These are phyloP conservation scores for Candida arabinofermentans DNA, from an alignment of 805 yeast species.

Conservation along the genomic window DNA sequence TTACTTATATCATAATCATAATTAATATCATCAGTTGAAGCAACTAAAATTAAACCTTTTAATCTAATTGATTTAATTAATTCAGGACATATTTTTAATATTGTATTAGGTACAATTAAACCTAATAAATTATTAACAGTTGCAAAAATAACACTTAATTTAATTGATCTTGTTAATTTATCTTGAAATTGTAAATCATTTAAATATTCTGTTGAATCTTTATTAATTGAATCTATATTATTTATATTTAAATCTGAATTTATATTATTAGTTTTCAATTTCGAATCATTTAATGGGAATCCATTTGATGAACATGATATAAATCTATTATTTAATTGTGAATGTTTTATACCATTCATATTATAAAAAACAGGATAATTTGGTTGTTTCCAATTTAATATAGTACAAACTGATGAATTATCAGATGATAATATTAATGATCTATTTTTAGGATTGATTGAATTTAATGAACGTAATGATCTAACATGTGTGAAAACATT, in stretches of 20 bases:
- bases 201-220: constrained; percentile 31
- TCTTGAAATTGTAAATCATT: constrained; percentile 35
- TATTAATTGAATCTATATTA: constrained; percentile 33
- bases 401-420: constrained; percentile 87
- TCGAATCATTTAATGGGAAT: constrained; percentile 17
- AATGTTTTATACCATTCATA: constrained; percentile 59
- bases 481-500: constrained; percentile 76
- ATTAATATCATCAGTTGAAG: constrained; percentile 24
- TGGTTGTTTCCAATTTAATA: constrained; percentile 97
- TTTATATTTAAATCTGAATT: constrained; percentile 28
- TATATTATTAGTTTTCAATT: constrained; percentile 2
- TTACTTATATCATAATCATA: too few species aligned
- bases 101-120: constrained; percentile 65
- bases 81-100: constrained; percentile 71
- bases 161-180: constrained; percentile 60
- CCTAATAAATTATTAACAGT: constrained; percentile 82
- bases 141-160: constrained; percentile 80
- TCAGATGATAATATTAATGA: constrained; percentile 81
- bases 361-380: constrained; percentile 91
- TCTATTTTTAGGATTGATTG: constrained; percentile 16
- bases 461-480: constrained; percentile 34
- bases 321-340: constrained; percentile 27
- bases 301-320: constrained; percentile 40
- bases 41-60: constrained; percentile 81
- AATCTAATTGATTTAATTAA: constrained; percentile 71